Evolutionary conservation across 2,329 filamentous ascomycete species (phyloP).

Genomic region (Alternaria infectoria): DNA sequence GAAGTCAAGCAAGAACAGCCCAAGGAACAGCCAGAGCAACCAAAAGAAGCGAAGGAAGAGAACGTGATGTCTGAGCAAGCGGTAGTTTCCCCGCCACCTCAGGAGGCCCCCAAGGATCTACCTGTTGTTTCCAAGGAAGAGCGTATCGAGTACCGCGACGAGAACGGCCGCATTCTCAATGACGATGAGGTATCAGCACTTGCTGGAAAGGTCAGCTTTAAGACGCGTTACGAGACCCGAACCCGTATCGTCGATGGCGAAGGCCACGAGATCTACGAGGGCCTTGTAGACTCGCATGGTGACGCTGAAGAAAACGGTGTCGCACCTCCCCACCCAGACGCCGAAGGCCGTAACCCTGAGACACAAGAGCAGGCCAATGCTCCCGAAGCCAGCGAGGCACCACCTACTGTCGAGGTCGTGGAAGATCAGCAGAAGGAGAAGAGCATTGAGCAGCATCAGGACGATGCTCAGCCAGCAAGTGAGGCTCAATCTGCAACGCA

Average conservation of each 20-base stretch:
- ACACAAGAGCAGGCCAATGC: conserved; percentile 55
- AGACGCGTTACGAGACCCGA: conserved; percentile 94
- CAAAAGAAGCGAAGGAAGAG: conserved; percentile 24
- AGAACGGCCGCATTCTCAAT: conserved; percentile 87
- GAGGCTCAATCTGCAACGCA: conserved; percentile 47
- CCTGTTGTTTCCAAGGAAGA: conserved; percentile 68
- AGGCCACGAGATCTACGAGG: conserved; percentile 75
- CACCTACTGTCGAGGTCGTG: conserved; percentile 49
- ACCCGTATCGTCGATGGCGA: conserved; percentile 80
- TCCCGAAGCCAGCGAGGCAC: conserved; percentile 48
- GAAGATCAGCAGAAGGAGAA: conserved; percentile 55
- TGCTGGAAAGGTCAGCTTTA: conserved; percentile 91
- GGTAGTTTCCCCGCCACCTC: conserved; percentile 39
- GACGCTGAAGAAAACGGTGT: conserved; percentile 42
- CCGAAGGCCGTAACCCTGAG: conserved; percentile 63
- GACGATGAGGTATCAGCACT: conserved; percentile 83
- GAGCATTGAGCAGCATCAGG: conserved; percentile 46
- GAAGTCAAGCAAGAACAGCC: conserved; percentile 14
- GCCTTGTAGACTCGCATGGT: conserved; percentile 47
- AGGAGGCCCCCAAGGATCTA: conserved; percentile 31
- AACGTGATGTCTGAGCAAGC: conserved; percentile 36
- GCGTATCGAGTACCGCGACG: conserved; percentile 91
- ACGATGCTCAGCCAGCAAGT: conserved; percentile 48
- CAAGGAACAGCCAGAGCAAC: conserved; percentile 14
- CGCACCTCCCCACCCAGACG: conserved; percentile 63